phyloP scores from a whole-genome alignment of 2,329 filamentous ascomycete genomes.

The Xylariaceae sp. region DNA sequence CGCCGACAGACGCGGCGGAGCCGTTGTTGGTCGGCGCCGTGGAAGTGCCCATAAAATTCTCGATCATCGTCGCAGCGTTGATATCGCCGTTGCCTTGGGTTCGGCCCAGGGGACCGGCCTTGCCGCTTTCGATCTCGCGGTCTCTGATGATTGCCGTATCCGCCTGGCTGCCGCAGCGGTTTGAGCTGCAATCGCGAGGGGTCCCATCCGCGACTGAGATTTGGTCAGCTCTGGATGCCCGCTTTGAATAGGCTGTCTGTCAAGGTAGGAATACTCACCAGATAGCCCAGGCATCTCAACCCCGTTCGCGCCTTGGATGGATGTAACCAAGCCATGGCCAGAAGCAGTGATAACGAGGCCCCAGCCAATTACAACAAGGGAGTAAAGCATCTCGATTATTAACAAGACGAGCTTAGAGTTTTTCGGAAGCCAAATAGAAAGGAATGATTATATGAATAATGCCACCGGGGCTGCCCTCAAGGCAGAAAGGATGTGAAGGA shows the following conservation, averaged over 20 bases:
- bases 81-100: constrained; percentile 63
- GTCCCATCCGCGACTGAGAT: constrained; percentile 63
- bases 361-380: constrained; percentile 28
- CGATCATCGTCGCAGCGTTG: constrained; percentile 58
- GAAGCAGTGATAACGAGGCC: constrained; percentile 34
- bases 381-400: constrained; percentile 35
- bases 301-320: constrained; percentile 37
- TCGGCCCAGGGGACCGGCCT: constrained; percentile 64
- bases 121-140: constrained; percentile 56
- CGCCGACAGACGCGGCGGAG: constrained; percentile 43
- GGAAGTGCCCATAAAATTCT: constrained; percentile 60
- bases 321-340: constrained; percentile 37
- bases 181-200: constrained; percentile 66
- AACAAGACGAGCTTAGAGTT: not conserved
- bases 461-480: constrained; percentile 36
- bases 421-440: not conserved
- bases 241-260: too few species aligned
- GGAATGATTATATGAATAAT: constrained; percentile 10
- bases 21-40: constrained; percentile 43
- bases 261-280: constrained; percentile 16
- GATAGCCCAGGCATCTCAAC: constrained; percentile 38
- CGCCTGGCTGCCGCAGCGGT: constrained; percentile 65
- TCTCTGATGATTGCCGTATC: constrained; percentile 72
- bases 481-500: constrained; percentile 11
- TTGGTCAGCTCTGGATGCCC: not conserved